Evolutionary conservation across 768 basidiomycete genomes (phyloP), one percentile per base, ranked within the genome.

Genomic region (Galerina marginata): DNA sequence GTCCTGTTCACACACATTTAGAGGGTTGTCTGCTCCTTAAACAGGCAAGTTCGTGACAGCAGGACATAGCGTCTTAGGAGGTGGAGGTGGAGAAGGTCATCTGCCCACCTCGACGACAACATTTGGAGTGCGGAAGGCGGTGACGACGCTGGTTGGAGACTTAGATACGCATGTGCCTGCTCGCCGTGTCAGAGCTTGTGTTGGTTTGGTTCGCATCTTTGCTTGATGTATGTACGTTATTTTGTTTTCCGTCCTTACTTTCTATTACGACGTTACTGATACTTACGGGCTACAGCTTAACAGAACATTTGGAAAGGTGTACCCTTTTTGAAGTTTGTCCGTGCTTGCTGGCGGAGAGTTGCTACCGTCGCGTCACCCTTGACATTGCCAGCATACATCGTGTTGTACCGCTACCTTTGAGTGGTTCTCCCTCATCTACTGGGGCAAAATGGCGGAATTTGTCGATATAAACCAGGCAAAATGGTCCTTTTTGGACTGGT

Each of bases 131-230:
- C 74, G 79, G 4, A 92, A 93, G 69, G 87, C 84, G 0, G 80
- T 82, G 70, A 82, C 88, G 50, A 95, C 92, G 0, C 83, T 83
- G 3, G 83, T 96, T 54, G 95, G 95, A 7, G 85, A 95, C 74
- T 89, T 87, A 20, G 20, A 20, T 20, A 82, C 83, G 49, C 83
- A 95, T 15, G 79, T 86, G 4, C 89, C 90, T 14, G 83, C 92
- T 20, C 85, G 83, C 43, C 90, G n/a, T 20, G 91, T 25, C 90
- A 91, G 1, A 94, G 75, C 85, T 93, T 9, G 92, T 94, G 0
- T 88, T 88, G 0, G 90, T 93, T 64, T 81, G 84, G 1, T 77
- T 3, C 69, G 81, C 51, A 74, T 93, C n/a, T 9, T 78, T 47
- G 80, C 83, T 29, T 91, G 88, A 88, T 88, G 90, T 72, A 90